Conservation (phyloP, 331 rosid genomes). For the Acacia pycnantha region DNA sequence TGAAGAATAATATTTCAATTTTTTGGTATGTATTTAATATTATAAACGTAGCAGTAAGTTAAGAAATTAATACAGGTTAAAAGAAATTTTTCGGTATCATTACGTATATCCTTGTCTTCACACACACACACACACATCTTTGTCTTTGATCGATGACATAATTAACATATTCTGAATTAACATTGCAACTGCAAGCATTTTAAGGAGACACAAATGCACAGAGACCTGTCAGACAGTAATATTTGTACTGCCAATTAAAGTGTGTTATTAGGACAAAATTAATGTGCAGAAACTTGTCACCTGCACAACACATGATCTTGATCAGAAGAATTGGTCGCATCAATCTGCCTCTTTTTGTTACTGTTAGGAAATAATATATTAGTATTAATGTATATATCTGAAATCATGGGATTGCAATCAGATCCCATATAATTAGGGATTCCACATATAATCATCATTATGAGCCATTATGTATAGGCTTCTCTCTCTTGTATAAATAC, state of each 20-base stretch:
- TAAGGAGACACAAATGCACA: neutral
- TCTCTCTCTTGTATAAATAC: no score
- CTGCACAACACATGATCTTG: neutral
- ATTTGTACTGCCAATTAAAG: neutral
- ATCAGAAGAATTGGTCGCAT: neutral
- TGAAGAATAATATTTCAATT: neutral
- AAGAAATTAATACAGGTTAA: no score
- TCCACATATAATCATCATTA: no score
- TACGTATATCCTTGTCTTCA: neutral
- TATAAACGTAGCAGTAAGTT: neutral
- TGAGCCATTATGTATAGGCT: no score
- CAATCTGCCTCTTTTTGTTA: neutral
- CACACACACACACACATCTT: neutral
- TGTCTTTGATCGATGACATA: neutral
- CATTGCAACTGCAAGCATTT: neutral
- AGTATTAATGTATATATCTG: no score
- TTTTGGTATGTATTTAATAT: neutral
- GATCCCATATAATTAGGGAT: no score
- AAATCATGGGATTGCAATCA: no score
- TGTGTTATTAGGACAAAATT: neutral
- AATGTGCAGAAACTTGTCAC: neutral
- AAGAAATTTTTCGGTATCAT: neutral
- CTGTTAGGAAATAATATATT: no score
- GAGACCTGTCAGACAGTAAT: constrained; percentile 39
- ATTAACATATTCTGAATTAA: neutral